Evolutionary conservation across 140 eudicot genomes (phyloP), one percentile per base, ranked within the genome.

Genomic region (Bidens hawaiensis): DNA sequence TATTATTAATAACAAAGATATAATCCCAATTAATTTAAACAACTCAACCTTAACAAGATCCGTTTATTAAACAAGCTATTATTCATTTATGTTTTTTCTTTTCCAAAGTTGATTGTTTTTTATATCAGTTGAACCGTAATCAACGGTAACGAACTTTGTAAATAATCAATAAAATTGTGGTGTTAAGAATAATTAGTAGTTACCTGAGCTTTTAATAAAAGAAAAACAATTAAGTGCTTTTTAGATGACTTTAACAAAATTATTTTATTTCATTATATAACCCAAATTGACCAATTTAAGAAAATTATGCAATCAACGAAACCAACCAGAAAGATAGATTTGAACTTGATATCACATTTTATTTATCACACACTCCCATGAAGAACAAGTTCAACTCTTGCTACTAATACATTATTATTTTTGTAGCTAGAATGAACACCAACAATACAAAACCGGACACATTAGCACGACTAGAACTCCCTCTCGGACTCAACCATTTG

Each of bases 391-490:
- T n/a, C n/a, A 30, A 64, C 38, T 45, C 13, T 42, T 53, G 51
- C 42, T 31, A 27, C 65, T 70, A 53, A 49, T 43, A 45, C 51
- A 63, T 28, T 13, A 50, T 47, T 17, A 70, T 41, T 47, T 47
- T 57, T 40, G 69, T 28, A 70, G 50, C 74, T 71, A 71, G 48
- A 70, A 71, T 27, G 43, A 65, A 71, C 61, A 65, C 19, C 26
- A 70, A 4, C 59, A 53, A 64, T 41, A 71, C 28, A 11, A 71
- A 58, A 64, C 42, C 16, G 17, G 53, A 28, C 18, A 40, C 43
- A 15, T 17, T 42, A 17, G 16, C 30, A 66, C 67, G 26, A 36
- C n/a, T n/a, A n/a, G n/a, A n/a, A n/a, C n/a, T n/a, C n/a, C n/a
- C n/a, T n/a, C 57, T 15, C 45, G 45, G 3, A 38, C 45, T 10